Base-by-base conservation (phyloP, 805 yeast genomes). In the Sugiyamaella smithiae region DNA sequence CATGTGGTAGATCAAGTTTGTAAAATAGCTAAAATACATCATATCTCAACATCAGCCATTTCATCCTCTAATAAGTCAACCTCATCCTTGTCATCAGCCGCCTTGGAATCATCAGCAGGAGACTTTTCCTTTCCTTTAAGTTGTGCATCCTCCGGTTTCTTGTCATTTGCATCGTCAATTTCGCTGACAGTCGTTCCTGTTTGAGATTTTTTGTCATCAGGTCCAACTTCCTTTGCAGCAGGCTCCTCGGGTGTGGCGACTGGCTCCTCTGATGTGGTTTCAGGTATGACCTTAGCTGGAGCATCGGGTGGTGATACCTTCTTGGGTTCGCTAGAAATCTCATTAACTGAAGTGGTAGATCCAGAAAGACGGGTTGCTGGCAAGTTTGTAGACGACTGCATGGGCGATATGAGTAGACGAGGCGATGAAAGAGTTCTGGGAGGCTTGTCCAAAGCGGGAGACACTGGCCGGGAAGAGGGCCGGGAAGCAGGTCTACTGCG, bases 1-100 rank as follows among this genome's bases (percentile, higher is more conserved):
- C 51, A 89, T 91, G 58, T 93, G 98, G 99, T 93, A 48, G 33
- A 5, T 3, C 9, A 5, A 24, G 23, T 11, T 7, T 29, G 36
- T 26, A n/a, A 16, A 36, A 28, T 12, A 41, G 14, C 25, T 29
- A 20, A 29, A 24, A 33, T 25, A 29, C 23, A 32, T 12, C 16
- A 11, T 22, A n/a, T 22, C 31, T n/a, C 22, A 29, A 57, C 60
- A 11, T 57, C 59, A 24, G 52, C 43, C 38, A 46, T 49, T 28
- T 50, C 55, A 26, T 58, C n/a, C n/a, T n/a, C 57, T 23, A 49
- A 48, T 26, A 48, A 40, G 36, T 55, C 56, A 20, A 52, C 53
- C 43, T 38, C 52, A 49, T 52, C 54, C 14, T 50, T 47, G 41
- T 46, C 49, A 23, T 52, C n/a, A n/a, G n/a, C n/a, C n/a, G n/a